Evolutionary conservation across 1,284 basidiomycete species (phyloP).

Genomic region (Meripilus lineatus): DNA sequence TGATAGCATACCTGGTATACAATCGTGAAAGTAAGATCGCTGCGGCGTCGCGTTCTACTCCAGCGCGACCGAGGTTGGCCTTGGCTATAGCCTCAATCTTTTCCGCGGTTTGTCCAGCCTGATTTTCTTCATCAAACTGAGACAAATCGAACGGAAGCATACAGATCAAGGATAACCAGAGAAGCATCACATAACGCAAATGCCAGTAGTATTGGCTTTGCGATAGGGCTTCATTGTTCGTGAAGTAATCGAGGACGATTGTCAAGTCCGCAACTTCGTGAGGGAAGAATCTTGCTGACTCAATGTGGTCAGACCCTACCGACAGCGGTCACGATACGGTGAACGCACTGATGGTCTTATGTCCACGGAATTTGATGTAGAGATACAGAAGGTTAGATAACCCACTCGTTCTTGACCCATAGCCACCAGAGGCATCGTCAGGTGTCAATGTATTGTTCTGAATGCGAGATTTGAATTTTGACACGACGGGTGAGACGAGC

Average conservation of each 20-base stretch:
- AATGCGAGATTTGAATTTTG: conserved; percentile 56
- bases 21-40: conserved; percentile 68
- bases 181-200: conserved; percentile 77
- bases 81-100: conserved; percentile 59
- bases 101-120: conserved; percentile 44
- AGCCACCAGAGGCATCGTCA: background rate
- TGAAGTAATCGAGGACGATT: conserved; percentile 68
- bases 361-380: conserved; percentile 87
- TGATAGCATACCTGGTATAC: conserved; percentile 61
- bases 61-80: conserved; percentile 59
- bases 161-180: conserved; percentile 93
- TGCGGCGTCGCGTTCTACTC: conserved; percentile 80
- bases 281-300: conserved; percentile 87
- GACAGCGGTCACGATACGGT: conserved; percentile 3
- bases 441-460: conserved; percentile 32
- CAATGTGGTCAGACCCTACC: conserved; percentile 15
- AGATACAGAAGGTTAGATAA: conserved; percentile 71
- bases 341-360: conserved; percentile 86
- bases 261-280: conserved; percentile 83
- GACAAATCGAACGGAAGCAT: conserved; percentile 92
- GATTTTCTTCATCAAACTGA: conserved; percentile 68
- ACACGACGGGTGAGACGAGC: conserved; percentile 77
- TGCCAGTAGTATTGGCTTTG: conserved; percentile 61
- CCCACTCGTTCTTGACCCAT: conserved; percentile 31
- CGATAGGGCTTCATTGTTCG: conserved; percentile 41